Evolutionary conservation across 352 stramenopile genomes (phyloP).

Genomic region (Globisporangium perplexum): DNA sequence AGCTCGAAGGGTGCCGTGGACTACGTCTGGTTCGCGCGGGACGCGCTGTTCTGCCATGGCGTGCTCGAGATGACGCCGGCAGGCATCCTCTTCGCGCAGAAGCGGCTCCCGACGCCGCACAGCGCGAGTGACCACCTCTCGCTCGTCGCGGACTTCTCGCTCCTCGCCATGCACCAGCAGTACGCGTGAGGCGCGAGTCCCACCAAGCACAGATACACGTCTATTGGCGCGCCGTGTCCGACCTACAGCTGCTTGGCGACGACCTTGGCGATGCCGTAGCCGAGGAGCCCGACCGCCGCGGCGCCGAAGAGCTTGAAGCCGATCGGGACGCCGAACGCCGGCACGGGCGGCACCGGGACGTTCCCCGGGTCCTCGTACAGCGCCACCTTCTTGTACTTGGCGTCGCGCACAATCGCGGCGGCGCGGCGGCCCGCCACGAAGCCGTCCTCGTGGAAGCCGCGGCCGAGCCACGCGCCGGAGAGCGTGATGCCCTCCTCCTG

Average conservation of each 20-base stretch:
- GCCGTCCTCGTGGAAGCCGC: constrained; percentile 84
- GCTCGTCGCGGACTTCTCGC: constrained; percentile 60
- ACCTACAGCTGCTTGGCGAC: constrained; percentile 36
- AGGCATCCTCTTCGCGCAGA: constrained; percentile 40
- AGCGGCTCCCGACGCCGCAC: constrained; percentile 42
- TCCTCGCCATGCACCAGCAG: constrained; percentile 13
- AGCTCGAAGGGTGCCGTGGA: constrained; percentile 53
- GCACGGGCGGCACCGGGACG: constrained; percentile 61
- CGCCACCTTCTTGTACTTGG: constrained; percentile 58
- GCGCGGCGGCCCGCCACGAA: constrained; percentile 80
- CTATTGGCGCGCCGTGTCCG: background rate
- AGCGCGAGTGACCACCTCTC: constrained; percentile 63
- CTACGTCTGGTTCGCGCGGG: constrained; percentile 63
- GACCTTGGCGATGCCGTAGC: constrained; percentile 59
- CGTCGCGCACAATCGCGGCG: constrained; percentile 71
- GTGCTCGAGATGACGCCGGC: constrained; percentile 58
- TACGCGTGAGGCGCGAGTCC: background rate
- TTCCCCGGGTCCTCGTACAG: constrained; percentile 85
- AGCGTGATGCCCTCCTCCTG: constrained; percentile 80
- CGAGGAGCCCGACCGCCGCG: constrained; percentile 45
- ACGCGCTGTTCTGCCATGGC: constrained; percentile 47
- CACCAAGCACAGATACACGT: background rate
- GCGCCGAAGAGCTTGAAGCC: constrained; percentile 53
- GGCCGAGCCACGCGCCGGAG: constrained; percentile 74
- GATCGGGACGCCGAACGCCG: constrained; percentile 66